These are phyloP conservation scores for Fulvia fulva DNA, from an alignment of 2,329 filamentous ascomycete genomes.

Conservation along the genomic window DNA sequence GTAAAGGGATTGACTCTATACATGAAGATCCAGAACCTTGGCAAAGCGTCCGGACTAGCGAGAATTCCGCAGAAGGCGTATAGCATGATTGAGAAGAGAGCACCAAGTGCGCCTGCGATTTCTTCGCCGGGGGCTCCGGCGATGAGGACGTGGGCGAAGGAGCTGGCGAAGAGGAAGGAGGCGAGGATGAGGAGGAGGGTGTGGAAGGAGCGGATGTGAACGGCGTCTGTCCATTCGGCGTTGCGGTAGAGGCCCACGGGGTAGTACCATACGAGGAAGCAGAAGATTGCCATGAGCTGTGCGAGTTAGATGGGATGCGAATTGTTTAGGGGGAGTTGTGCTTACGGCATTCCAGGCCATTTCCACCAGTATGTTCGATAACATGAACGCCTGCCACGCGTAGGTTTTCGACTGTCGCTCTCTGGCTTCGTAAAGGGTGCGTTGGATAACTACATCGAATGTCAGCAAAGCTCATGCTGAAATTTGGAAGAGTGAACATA, in stretches of 20 bases:
- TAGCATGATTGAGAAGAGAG: slow-evolving; percentile 67
- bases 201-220: slow-evolving; percentile 66
- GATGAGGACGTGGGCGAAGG: slow-evolving; percentile 75
- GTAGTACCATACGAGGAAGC: slow-evolving; percentile 82
- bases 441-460: slow-evolving; percentile 80
- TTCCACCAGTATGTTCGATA: slow-evolving; percentile 78
- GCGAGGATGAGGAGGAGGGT: slow-evolving; percentile 73
- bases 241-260: slow-evolving; percentile 73
- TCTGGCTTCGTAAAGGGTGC: slow-evolving; percentile 77
- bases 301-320: too few relatives aligned
- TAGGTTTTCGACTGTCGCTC: slow-evolving; percentile 82
- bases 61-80: slow-evolving; percentile 71
- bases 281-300: slow-evolving; percentile 64
- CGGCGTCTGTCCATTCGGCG: slow-evolving; percentile 53
- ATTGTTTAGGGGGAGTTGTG: too few relatives aligned
- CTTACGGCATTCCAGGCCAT: slow-evolving; percentile 68
- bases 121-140: slow-evolving; percentile 71
- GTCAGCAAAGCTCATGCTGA: too few relatives aligned
- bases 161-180: slow-evolving; percentile 68
- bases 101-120: slow-evolving; percentile 70
- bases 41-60: slow-evolving; percentile 57
- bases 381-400: slow-evolving; percentile 79
- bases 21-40: slow-evolving; percentile 72
- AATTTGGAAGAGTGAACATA: too few relatives aligned
- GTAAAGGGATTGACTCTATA: slow-evolving; percentile 78